A percentile compares a stretch with the other conserved stretches of the same genome.
phyloP scores from a whole-genome alignment of 352 stramenopile genomes.

The Globisporangium cederbergense region DNA sequence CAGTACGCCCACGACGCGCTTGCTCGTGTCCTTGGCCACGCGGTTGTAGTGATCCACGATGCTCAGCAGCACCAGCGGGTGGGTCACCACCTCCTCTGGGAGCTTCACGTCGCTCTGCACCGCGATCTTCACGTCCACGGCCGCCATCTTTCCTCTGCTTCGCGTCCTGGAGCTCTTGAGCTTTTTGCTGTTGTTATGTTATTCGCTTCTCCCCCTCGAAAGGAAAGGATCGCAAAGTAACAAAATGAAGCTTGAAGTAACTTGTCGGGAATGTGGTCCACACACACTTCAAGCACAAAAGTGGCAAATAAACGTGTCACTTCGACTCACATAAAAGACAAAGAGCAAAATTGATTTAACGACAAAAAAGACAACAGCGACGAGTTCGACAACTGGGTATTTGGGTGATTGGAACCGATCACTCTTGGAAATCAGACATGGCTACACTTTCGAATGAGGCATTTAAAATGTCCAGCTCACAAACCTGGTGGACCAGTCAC shows the following conservation, averaged over 20 bases:
- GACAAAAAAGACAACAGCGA: no score
- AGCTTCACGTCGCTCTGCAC: slow-evolving; percentile 82
- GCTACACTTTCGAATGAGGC: neutral
- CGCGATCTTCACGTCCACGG: slow-evolving; percentile 42
- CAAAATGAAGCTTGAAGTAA: neutral
- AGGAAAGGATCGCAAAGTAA: slow-evolving; percentile 13
- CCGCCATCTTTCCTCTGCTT: slow-evolving; percentile 11
- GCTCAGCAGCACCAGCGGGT: slow-evolving; percentile 98
- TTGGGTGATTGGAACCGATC: neutral
- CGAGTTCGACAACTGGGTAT: no score
- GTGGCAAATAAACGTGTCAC: neutral
- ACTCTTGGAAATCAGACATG: neutral
- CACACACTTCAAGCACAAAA: neutral
- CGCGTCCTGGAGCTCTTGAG: neutral
- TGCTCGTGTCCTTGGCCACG: slow-evolving; percentile 97
- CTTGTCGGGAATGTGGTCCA: neutral
- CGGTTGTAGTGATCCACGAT: slow-evolving; percentile 99
- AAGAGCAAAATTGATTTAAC: no score
- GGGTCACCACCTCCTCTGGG: slow-evolving; percentile 93
- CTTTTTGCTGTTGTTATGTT: neutral
- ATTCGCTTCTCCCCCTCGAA: neutral
- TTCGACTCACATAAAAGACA: neutral
- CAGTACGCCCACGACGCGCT: slow-evolving; percentile 98
- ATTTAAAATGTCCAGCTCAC: neutral
- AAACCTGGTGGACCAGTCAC: neutral